Evolutionary conservation across 2,329 filamentous ascomycete species (phyloP).

Genomic region (Colletotrichum liriopes): DNA sequence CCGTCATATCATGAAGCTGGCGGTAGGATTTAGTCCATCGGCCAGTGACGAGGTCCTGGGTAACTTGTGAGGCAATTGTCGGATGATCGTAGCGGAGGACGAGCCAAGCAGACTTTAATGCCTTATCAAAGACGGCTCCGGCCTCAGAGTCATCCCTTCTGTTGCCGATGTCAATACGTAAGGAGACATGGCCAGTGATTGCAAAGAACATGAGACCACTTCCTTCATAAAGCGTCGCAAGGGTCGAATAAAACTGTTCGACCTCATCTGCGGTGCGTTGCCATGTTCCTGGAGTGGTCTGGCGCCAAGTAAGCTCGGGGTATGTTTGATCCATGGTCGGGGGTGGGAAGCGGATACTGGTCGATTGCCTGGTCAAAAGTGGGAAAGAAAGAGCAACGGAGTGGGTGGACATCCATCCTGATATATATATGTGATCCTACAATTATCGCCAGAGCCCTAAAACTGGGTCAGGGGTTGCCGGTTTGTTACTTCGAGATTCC

Average conservation of each 20-base stretch:
- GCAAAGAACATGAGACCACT: conserved; percentile 59
- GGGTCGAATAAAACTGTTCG: conserved; percentile 57
- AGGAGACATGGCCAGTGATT: conserved; percentile 57
- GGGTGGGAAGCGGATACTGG: too few species aligned
- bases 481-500: background rate
- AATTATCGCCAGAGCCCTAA: background rate
- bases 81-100: conserved; percentile 52
- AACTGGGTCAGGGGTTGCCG: background rate
- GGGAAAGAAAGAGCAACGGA: background rate
- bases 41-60: conserved; percentile 39
- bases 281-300: conserved; percentile 50
- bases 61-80: conserved; percentile 51
- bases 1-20: conserved; percentile 17
- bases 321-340: conserved; percentile 7
- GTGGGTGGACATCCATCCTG: too few species aligned
- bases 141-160: conserved; percentile 4
- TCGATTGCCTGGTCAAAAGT: background rate
- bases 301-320: conserved; percentile 46
- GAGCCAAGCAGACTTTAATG: conserved; percentile 54
- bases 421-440: background rate
- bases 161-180: conserved; percentile 45
- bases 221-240: conserved; percentile 53
- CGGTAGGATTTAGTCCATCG: conserved; percentile 51
- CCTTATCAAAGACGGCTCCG: conserved; percentile 47
- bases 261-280: conserved; percentile 57